Evolutionary conservation across 306 rosid species (phyloP).

Genomic region (Cucurbita argyrosperma): DNA sequence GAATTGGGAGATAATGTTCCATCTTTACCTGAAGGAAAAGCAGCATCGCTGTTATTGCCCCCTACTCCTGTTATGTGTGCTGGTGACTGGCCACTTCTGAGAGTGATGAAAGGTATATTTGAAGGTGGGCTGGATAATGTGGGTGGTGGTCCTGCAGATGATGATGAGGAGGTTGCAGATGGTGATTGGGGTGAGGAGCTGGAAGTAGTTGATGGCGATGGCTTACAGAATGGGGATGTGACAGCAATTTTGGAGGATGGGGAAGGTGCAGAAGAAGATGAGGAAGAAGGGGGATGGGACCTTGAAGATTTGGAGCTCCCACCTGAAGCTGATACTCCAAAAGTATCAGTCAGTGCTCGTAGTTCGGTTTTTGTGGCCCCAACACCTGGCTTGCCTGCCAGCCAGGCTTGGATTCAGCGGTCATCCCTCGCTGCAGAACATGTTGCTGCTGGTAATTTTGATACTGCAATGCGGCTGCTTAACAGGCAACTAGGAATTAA

Average conservation of each 20-base stretch:
- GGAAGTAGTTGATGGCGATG: conserved; percentile 53
- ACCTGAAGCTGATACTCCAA: conserved; percentile 78
- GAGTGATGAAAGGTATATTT: conserved; percentile 67
- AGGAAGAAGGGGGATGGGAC: conserved; percentile 84
- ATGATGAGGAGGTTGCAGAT: conserved; percentile 57
- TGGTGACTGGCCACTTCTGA: conserved; percentile 89
- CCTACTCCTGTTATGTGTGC: conserved; percentile 60
- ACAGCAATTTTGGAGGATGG: conserved; percentile 42
- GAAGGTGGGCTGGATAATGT: conserved; percentile 61
- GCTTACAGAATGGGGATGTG: conserved; percentile 52
- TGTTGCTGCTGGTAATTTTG: conserved; percentile 86
- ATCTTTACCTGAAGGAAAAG: conserved; percentile 53
- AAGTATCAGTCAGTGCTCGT: conserved; percentile 36
- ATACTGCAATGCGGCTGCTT: conserved; percentile 80
- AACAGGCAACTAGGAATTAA: conserved; percentile 74
- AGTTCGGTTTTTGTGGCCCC: conserved; percentile 64
- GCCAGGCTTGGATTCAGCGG: conserved; percentile 71
- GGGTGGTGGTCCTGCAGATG: conserved; percentile 34
- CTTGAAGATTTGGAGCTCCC: conserved; percentile 81
- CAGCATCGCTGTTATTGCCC: conserved; percentile 55
- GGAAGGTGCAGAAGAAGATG: conserved; percentile 49
- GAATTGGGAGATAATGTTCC: conserved; percentile 74
- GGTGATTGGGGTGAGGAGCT: conserved; percentile 77
- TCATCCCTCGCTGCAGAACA: conserved; percentile 95
- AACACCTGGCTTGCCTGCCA: conserved; percentile 72